Evolutionary conservation across 331 rosid genomes (phyloP), one percentile per base, ranked within the genome.

Genomic region (Saraca asoca): DNA sequence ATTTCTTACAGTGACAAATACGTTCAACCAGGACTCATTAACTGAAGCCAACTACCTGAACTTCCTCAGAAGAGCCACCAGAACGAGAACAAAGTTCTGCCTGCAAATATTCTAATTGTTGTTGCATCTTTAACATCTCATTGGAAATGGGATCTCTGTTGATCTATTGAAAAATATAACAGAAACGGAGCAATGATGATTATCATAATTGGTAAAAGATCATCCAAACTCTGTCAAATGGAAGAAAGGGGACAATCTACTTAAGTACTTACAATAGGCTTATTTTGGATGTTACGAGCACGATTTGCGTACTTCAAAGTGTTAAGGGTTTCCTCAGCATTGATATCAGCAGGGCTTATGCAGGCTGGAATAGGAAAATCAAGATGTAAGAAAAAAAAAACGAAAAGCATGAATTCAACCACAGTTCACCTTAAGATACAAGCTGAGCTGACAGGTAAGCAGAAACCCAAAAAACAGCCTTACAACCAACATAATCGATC

Each of bases 291-390:
- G 79, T 95, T 95, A 63, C 99, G 99, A 9, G 99, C 99, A 49
- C 99, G 97, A 82, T 95, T 95, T 37, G 99, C 99, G 43, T 95
- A 95, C 82, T 95, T 95, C 71, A 95, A 85, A 81, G 99, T 95
- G 86, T 95, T 95, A 9, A 95, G 88, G 80, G 99, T 95, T 82
- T 95, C 99, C 88, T 95, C 99, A 19, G 96, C 97, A 76, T 95
- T 95, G 74, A 95, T 95, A 76, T 95, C 99, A 60, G 99, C 97
- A 58, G 99, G 99, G 77, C 99, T 95, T 71, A 91, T 88, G 85
- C 99, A 95, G 71, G 99, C 99, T 95, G 82, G 69, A 78, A 87
- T 49, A 67, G 48, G 70, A 79, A 38, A 74, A 29, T 24, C 31
- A 10, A 44, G 70, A 58, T 19, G 71, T 48, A 64, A 85, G 78